Evolutionary conservation across 441 rosid species (phyloP), one percentile per base, ranked within the genome.

Genomic region (Oxalis stricta): DNA sequence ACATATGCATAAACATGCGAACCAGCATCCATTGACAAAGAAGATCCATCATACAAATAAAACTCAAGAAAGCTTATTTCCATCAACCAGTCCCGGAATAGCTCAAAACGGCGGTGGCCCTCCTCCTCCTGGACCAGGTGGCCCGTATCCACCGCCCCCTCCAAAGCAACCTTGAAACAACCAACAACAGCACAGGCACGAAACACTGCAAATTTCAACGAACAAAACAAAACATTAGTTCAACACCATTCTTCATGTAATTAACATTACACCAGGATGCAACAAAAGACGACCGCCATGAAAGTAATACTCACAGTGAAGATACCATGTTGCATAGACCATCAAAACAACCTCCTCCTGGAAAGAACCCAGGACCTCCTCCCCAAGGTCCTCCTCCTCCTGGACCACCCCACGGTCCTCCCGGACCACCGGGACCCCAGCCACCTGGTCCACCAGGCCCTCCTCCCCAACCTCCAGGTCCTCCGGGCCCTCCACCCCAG

Each of bases 121-220:
- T 2, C 63, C 71, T n/a, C n/a, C n/a, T n/a, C n/a, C n/a, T 0
- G 53, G 55, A 8, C 58, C 65, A 2, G 75, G 70, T 3, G 76
- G 80, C 46, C 71, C 73, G 14, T 23, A 53, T 4, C 72, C 78
- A 2, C 73, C 59, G 0, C 61, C 73, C 29, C 91, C 78, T 0
- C 91, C 88, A 29, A 83, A 77, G 72, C 94, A 82, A 62, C 73
- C 87, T 49, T 71, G 82, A 10, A 79, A 35, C 62, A 86, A 26
- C 82, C 94, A 79, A 61, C 94, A 79, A 45, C 91, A 83, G 63
- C 94, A 83, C 28, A 83, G 58, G 48, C 94, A 76, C 21, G 56
- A 80, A 26, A 73, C 18, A 47, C 94, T 86, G 79, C 66, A 59
- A 22, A n/a, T n/a, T 14, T 17, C 44, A 13, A 9, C 14, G 18